Conservation (phyloP, 768 basidiomycete genomes). For the Hirschioporus abietinus region DNA sequence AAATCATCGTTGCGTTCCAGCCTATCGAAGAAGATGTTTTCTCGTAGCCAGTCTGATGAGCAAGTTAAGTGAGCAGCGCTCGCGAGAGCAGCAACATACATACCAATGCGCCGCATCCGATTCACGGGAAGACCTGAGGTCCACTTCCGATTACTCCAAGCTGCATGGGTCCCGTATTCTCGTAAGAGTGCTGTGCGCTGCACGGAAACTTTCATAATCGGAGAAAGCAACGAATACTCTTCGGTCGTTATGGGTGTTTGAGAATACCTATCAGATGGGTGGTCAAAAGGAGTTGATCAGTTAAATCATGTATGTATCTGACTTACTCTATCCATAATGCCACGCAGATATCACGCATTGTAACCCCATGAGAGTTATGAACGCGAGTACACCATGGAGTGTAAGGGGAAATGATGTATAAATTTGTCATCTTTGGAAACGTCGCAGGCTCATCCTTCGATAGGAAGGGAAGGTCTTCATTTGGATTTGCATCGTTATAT, state of each 20-base stretch:
- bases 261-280: constrained; percentile 46
- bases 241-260: constrained; percentile 62
- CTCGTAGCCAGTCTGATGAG: constrained; percentile 67
- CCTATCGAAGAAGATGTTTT: constrained; percentile 64
- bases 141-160: neutral
- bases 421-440: neutral
- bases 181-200: constrained; percentile 36
- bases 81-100: neutral
- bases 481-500: constrained; percentile 53
- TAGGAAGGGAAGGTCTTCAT: constrained; percentile 39
- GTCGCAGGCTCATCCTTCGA: neutral
- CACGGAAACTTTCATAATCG: constrained; percentile 66
- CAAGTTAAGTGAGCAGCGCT: neutral
- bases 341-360: constrained; percentile 64
- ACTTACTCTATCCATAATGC: constrained; percentile 72
- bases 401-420: constrained; percentile 20
- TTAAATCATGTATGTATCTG: neutral
- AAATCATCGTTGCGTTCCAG: constrained; percentile 58
- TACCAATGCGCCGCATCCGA: neutral
- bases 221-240: constrained; percentile 56
- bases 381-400: constrained; percentile 80
- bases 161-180: neutral
- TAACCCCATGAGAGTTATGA: constrained; percentile 68
- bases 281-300: too few relatives aligned
- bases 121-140: neutral